Percentiles rank a stretch among this genome's conserved stretches.
phyloP scores from a whole-genome alignment of 495 filamentous ascomycete species.

The Pyronema omphalodes region DNA sequence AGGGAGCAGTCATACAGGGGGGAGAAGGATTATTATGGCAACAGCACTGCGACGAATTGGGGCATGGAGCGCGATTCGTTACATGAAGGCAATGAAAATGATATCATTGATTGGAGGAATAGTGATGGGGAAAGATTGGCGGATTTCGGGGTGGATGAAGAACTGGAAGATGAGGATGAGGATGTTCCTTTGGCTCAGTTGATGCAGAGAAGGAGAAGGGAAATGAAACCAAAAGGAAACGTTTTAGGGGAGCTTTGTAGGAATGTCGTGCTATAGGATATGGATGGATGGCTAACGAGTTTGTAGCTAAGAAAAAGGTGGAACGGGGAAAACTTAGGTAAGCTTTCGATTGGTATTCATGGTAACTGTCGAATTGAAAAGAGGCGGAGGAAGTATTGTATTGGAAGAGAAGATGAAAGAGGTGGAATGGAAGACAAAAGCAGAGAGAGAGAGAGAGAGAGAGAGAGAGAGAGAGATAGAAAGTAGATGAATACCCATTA shows the following conservation, averaged over 20 bases:
- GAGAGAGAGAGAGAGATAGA: no score
- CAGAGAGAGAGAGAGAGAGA: no score
- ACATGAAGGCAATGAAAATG: slow-evolving; percentile 10
- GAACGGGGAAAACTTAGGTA: no score
- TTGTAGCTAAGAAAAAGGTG: no score
- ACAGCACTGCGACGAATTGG: neutral
- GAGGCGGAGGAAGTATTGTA: no score
- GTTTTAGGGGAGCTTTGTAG: neutral
- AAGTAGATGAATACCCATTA: no score
- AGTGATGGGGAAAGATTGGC: slow-evolving; percentile 65
- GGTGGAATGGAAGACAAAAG: no score
- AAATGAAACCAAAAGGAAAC: neutral
- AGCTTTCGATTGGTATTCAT: no score
- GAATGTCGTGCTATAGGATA: neutral
- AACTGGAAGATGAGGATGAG: slow-evolving; percentile 48
- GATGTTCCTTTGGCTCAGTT: slow-evolving; percentile 61
- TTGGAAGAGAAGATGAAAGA: no score
- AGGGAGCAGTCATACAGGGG: neutral
- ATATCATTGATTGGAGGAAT: slow-evolving; percentile 51
- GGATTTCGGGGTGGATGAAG: slow-evolving; percentile 85
- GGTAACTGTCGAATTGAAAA: no score
- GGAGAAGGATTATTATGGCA: slow-evolving; percentile 4
- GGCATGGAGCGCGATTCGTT: slow-evolving; percentile 12
- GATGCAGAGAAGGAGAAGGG: slow-evolving; percentile 31
- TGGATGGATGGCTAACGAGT: no score